Percentiles rank a stretch among this genome's conserved stretches.
Conservation (phyloP, 495 filamentous ascomycete species). For the Aspergillus funiculosus region DNA sequence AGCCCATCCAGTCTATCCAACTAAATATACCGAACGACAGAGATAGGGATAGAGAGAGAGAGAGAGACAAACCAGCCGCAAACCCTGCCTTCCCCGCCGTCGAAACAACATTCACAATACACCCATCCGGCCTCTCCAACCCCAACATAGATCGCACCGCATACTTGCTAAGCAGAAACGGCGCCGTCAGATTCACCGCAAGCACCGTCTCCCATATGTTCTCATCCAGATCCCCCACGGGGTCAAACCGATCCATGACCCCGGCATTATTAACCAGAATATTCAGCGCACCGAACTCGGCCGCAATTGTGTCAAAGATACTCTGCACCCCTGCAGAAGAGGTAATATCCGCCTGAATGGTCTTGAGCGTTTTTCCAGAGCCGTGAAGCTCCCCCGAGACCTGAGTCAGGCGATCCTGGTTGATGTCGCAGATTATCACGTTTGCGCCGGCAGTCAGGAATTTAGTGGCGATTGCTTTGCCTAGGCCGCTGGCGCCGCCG, state of each 20-base stretch:
- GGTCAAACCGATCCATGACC: conserved; percentile 54
- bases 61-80: conserved; percentile 24
- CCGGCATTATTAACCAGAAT: conserved; percentile 43
- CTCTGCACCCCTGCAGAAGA: conserved; percentile 26
- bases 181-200: conserved; percentile 54
- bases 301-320: conserved; percentile 33
- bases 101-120: conserved; percentile 38
- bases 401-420: conserved; percentile 37
- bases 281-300: conserved; percentile 30
- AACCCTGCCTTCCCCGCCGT: conserved; percentile 31
- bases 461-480: conserved; percentile 44
- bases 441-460: conserved; percentile 41
- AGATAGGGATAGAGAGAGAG: neutral
- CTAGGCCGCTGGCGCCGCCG: conserved; percentile 58
- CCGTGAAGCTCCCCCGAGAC: conserved; percentile 35
- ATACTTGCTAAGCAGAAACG: conserved; percentile 47
- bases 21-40: too few species aligned
- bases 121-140: conserved; percentile 24
- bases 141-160: conserved; percentile 45
- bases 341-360: conserved; percentile 40
- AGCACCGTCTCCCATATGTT: conserved; percentile 54
- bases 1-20: too few species aligned
- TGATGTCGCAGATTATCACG: conserved; percentile 43
- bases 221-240: conserved; percentile 45
- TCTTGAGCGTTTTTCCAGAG: conserved; percentile 32